Evolutionary conservation across 257 asterid genomes (phyloP).

Genomic region (Haberlea rhodopensis): DNA sequence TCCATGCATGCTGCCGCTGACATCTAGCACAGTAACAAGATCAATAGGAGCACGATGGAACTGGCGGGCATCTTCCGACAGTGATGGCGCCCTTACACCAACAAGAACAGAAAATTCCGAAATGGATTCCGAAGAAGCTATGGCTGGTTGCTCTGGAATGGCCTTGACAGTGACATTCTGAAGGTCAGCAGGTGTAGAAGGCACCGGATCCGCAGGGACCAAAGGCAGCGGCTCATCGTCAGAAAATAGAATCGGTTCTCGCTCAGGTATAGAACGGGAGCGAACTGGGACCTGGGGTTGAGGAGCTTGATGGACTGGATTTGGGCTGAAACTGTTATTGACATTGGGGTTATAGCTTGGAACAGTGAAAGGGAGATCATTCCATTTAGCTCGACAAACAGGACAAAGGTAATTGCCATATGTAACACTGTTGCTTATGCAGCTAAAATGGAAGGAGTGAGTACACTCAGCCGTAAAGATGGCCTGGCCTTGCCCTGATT

Average conservation of each 20-base stretch:
- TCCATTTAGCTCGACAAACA: conserved; percentile 31
- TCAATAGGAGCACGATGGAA: no score
- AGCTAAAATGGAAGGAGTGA: conserved; percentile 37
- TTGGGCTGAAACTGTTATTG: background rate
- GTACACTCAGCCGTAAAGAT: conserved; percentile 36
- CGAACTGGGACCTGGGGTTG: background rate
- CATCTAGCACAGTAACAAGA: no score
- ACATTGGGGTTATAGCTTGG: background rate
- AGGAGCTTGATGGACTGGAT: background rate
- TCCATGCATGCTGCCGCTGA: no score
- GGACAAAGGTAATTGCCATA: conserved; percentile 31
- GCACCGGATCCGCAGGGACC: background rate
- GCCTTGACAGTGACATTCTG: conserved; percentile 21
- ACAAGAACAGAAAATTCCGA: conserved; percentile 29
- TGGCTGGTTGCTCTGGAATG: conserved; percentile 26
- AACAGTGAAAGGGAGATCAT: conserved; percentile 17
- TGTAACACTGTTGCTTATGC: conserved; percentile 19
- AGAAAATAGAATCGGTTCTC: conserved; percentile 13
- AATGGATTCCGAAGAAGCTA: conserved; percentile 32
- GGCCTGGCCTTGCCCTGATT: conserved; percentile 31
- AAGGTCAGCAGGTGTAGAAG: conserved; percentile 11
- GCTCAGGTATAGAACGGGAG: conserved; percentile 4
- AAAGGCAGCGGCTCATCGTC: conserved; percentile 26
- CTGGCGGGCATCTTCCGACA: background rate
- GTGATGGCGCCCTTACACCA: conserved; percentile 24